Conservation (phyloP, 176 grass and related monocot species). For the Calamus simplicifolius region DNA sequence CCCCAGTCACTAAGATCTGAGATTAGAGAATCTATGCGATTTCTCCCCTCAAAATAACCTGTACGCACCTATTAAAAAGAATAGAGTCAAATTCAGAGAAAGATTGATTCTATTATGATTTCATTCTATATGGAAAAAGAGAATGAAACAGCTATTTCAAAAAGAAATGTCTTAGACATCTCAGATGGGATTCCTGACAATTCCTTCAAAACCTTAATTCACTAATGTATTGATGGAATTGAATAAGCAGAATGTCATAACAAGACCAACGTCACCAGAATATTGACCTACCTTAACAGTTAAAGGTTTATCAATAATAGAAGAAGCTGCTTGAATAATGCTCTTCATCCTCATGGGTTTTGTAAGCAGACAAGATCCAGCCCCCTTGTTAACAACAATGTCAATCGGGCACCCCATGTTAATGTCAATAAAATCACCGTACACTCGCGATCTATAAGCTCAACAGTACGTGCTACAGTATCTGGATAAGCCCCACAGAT, state of each 20-base stretch:
- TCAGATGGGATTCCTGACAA: no score
- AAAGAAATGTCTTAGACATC: no score
- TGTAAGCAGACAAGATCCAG: conserved; percentile 71
- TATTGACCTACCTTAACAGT: conserved; percentile 62
- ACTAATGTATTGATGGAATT: no score
- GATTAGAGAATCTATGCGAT: conserved; percentile 79
- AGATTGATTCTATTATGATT: not conserved
- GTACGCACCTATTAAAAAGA: conserved; percentile 63
- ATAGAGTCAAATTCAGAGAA: not conserved
- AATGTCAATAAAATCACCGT: conserved; percentile 79
- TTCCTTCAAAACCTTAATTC: no score
- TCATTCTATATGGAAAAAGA: no score
- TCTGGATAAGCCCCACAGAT: conserved; percentile 92
- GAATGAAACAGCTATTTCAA: no score
- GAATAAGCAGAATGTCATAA: no score
- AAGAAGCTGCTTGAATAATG: conserved; percentile 67
- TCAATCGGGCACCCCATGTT: conserved; percentile 99
- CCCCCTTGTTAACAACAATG: conserved; percentile 76
- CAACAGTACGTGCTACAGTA: conserved; percentile 62
- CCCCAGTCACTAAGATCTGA: conserved; percentile 75
- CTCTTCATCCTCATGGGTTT: conserved; percentile 86
- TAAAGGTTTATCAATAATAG: conserved; percentile 50
- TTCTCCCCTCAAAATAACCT: conserved; percentile 93
- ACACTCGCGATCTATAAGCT: conserved; percentile 76
- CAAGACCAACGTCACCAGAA: no score